Evolutionary conservation across 2,329 filamentous ascomycete genomes (phyloP), one percentile per base, ranked within the genome.

Genomic region (Penicillium frequentans): DNA sequence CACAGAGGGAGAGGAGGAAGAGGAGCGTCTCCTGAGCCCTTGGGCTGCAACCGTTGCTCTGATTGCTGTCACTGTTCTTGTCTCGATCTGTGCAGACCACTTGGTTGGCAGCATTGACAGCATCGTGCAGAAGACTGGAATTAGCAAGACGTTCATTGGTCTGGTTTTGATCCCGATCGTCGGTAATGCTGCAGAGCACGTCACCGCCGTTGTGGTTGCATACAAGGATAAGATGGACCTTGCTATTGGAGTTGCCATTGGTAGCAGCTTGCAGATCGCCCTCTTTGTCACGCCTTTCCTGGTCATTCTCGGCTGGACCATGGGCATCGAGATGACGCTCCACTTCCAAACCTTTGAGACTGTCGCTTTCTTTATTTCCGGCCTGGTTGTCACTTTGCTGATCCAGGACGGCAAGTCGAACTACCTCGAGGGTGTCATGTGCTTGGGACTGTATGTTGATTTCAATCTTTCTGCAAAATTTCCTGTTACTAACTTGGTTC

Each of bases 351-450:
- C 84, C 3, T 90, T 92, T 67, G 87, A 91, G 77, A 91, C 89
- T 0, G 86, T 92, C 42, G 85, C 88, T 1, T 92, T 92, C 73
- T 90, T 89, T 55, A 81, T 92, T 52, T 89, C 87, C 10, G 88
- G 90, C 2, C 75, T 92, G 43, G 88, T 92, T 31, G 89, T 91
- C 33, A 90, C 77, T 9, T 55, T 92, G 86, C 74, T 89, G 3
- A 88, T 93, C 44, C 87, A 90, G 70, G 90, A 93, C 68, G 90
- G 90, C 68, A 90, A 90, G 74, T 90, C 87, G 14, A 95, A 93
- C 74, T 93, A 93, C 65, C 83, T 93, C 23, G 90, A 93, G 73
- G 90, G 90, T 45, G 88, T 88, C 48, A 89, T 93, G 85, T 82
- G 86, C 55, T 64, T 83, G 59, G 81, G 81, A 69, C 78, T 82